Evolutionary conservation across 1,284 basidiomycete species (phyloP).

Genomic region (Gastroboletus turbinatus): DNA sequence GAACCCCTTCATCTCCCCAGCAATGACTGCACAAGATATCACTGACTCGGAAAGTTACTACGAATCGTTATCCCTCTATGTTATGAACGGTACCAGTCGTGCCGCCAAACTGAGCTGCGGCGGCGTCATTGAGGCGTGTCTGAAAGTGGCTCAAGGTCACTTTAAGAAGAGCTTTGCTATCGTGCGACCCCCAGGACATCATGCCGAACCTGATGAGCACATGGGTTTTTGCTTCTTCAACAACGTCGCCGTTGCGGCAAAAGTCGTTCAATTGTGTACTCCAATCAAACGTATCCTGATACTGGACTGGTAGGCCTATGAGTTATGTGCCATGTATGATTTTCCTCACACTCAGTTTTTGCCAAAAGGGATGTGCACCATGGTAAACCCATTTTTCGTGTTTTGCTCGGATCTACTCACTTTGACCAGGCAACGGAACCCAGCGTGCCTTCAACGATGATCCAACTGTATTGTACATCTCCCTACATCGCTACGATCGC

Average conservation of each 20-base stretch:
- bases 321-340: slow-evolving; percentile 3
- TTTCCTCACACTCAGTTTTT: slow-evolving; percentile 12
- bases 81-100: slow-evolving; percentile 82
- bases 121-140: slow-evolving; percentile 88
- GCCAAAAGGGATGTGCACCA: slow-evolving; percentile 91
- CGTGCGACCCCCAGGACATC: slow-evolving; percentile 96
- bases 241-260: slow-evolving; percentile 92
- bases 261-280: slow-evolving; percentile 72
- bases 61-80: slow-evolving; percentile 89
- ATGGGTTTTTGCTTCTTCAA: slow-evolving; percentile 99
- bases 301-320: slow-evolving; percentile 83
- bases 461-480: slow-evolving; percentile 91
- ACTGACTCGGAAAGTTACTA: slow-evolving; percentile 77
- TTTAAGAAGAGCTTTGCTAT: slow-evolving; percentile 92
- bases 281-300: slow-evolving; percentile 83
- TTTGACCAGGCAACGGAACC: slow-evolving; percentile 83
- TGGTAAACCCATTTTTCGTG: slow-evolving; percentile 47
- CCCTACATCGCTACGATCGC: slow-evolving; percentile 92
- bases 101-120: slow-evolving; percentile 91
- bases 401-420: slow-evolving; percentile 8
- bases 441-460: slow-evolving; percentile 95
- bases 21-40: slow-evolving; percentile 72
- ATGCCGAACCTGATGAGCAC: slow-evolving; percentile 95
- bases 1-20: slow-evolving; percentile 40
- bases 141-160: slow-evolving; percentile 81